Percentiles rank a stretch among this genome's conserved stretches.
These are phyloP conservation scores for Fusarium nematophilum DNA, from an alignment of 2,329 filamentous ascomycete species.

Conservation along the genomic window DNA sequence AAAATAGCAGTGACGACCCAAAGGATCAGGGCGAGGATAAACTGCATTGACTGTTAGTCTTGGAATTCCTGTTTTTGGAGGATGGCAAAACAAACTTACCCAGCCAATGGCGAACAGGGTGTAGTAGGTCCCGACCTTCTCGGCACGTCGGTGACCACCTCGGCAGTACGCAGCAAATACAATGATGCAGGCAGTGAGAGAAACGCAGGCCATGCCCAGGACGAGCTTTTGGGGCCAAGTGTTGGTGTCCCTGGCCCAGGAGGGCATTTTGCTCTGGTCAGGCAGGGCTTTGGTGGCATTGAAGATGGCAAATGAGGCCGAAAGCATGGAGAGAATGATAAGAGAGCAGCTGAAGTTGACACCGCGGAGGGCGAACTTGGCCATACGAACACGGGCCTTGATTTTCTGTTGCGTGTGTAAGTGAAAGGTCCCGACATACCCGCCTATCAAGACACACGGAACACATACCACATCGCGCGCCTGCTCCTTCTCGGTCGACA, in stretches of 20 bases:
- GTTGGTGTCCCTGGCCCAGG: constrained; percentile 85
- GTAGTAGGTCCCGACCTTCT: constrained; percentile 96
- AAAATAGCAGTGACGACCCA: constrained; percentile 90
- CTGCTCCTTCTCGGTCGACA: constrained; percentile 85
- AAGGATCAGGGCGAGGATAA: constrained; percentile 91
- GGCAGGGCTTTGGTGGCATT: constrained; percentile 83
- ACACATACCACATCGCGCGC: constrained; percentile 83
- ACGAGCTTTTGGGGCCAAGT: constrained; percentile 92
- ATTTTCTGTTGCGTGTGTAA: constrained; percentile 74
- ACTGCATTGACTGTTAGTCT: constrained; percentile 53
- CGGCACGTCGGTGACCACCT: constrained; percentile 87
- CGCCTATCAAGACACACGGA: too few relatives aligned
- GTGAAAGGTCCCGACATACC: constrained; percentile 14
- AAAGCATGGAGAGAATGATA: constrained; percentile 91
- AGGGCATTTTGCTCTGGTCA: constrained; percentile 79
- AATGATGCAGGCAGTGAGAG: constrained; percentile 79
- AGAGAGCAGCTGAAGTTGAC: constrained; percentile 98
- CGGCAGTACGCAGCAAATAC: constrained; percentile 90
- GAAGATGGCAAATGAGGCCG: constrained; percentile 91
- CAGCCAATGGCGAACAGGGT: constrained; percentile 92
- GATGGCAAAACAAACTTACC: constrained; percentile 46
- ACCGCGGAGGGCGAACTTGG: constrained; percentile 93
- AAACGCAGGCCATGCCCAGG: constrained; percentile 81
- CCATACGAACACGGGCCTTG: constrained; percentile 89
- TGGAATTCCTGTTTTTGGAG: neutral